Evolutionary conservation across 768 basidiomycete genomes (phyloP), one percentile per base, ranked within the genome.

Genomic region (Boletus rufocinnamomeus): DNA sequence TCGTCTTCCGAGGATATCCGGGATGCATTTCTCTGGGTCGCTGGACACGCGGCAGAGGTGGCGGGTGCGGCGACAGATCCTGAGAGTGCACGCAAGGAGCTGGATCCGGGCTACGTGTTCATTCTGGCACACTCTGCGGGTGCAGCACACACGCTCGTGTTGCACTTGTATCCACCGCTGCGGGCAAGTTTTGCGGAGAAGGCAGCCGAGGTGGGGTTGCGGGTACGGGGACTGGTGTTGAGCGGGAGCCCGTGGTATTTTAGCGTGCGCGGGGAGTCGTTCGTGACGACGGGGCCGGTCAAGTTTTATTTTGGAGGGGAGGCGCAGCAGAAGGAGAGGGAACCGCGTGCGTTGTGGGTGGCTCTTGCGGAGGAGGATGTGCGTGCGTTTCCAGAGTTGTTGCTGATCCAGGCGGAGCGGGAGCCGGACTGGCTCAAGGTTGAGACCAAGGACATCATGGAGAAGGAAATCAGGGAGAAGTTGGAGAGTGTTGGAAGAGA

Each of bases 81-180:
- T 9, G 37, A 3, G 30, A 58, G 63, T 19, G 40, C 60, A 3
- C 58, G 57, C 8, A 47, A 44, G 19, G 62, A 66, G 23, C 75
- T 81, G 0, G 81, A 84, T 63, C 64, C 74, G 6, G 68, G 77
- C 8, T 67, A 64, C 11, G 66, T 86, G 43, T 80, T 80, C 61
- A 47, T 88, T 41, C 73, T 83, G 70, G 84, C 80, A 0, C 87
- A 89, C 69, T 88, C 86, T 1, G 86, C 84, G 0, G 88, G 88
- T 1, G 82, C 81, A 1, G 71, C 75, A 28, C 81, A 84, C 65
- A 63, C 78, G 44, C 70, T 79, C 5, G 79, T 84, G 19, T 60
- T 82, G 52, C 67, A 82, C 4, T 63, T 80, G 43, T 63, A 79
- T 30, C 35, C 61, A 7, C 58, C 67, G 23, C 32, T 69, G 46